Percentiles rank a stretch among this genome's conserved stretches.
phyloP scores from a whole-genome alignment of 1,284 basidiomycete species.

The Ceratobasidium sp. region DNA sequence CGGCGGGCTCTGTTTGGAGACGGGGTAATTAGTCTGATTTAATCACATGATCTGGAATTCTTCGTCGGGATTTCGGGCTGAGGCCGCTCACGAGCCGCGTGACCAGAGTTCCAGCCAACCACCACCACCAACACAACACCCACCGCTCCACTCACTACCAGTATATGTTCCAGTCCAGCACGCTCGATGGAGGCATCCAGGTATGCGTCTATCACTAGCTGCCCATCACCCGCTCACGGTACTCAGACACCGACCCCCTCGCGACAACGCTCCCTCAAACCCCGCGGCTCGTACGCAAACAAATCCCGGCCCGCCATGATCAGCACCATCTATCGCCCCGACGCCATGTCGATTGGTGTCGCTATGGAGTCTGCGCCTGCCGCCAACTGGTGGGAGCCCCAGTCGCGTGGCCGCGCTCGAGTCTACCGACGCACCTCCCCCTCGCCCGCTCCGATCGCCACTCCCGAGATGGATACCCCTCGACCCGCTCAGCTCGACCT shows the following conservation, averaged over 20 bases:
- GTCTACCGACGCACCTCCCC: conserved; percentile 16
- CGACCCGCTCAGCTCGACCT: conserved; percentile 9
- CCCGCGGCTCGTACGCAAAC: conserved; percentile 26
- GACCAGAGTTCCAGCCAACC: conserved; percentile 22
- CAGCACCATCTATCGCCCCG: neutral
- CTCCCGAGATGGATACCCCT: conserved; percentile 20
- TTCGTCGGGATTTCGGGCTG: conserved; percentile 44
- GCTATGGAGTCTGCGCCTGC: neutral
- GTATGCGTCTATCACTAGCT: neutral
- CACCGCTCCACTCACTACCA: neutral
- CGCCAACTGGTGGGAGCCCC: conserved; percentile 41
- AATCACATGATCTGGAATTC: conserved; percentile 26
- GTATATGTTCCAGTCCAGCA: conserved; percentile 27
- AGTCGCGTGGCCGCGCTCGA: conserved; percentile 12
- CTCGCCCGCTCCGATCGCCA: conserved; percentile 25
- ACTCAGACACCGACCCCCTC: conserved; percentile 31
- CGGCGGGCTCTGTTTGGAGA: conserved; percentile 24
- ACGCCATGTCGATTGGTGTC: neutral
- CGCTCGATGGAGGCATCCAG: conserved; percentile 25
- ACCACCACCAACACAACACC: neutral
- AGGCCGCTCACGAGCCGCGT: conserved; percentile 7
- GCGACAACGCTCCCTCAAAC: conserved; percentile 15
- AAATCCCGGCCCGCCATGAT: conserved; percentile 33
- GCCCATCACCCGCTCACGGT: neutral
- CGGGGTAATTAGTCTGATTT: neutral